Base-by-base conservation (phyloP, 2,329 filamentous ascomycete species). In the Fusarium anthophilum region DNA sequence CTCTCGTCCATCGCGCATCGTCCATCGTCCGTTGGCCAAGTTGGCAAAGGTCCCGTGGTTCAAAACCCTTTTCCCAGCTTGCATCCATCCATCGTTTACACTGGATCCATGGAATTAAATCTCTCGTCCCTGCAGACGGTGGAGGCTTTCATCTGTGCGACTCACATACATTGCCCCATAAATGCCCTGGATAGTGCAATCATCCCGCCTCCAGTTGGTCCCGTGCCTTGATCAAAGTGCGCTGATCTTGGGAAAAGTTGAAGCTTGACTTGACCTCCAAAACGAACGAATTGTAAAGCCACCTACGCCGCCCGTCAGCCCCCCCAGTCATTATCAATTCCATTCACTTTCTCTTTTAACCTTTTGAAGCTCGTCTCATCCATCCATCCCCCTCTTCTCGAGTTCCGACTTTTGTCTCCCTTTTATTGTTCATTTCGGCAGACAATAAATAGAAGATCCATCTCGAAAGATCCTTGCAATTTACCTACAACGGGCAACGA, bases 191-290 rank as follows among this genome's bases (percentile, higher is more conserved):
- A 60, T 71, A 73, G 61, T 73, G 65, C 70, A 70, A 62, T 71
- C 67, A 50, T 70, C 66, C 66, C 58, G 61, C 35, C 71, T 72
- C 44, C 63, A 64, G 55, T 71, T 74, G 71, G 68, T 72, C 71
- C 71, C 71, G 71, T 74, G 72, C 72, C 72, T 75, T 75, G 72
- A 50, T 75, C 59, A 58, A 74, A 65, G 72, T 75, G 72, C 65
- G 72, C 72, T 75, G 69, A 75, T 75, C 72, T 37, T 69, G 61
- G 55, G 15, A 74, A 55, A 58, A 54, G 59, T 61, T 61, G 65
- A 66, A 69, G 51, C 51, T 55, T 55, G 51, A 55, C 51, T 41
- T 30, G 55, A 58, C 56, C 43, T 58, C 41, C 26, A 58, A 37
- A 37, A n/a, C 32, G 51, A 53, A n/a, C 41, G 51, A 58, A 48